These are phyloP conservation scores for Cordyceps javanica DNA, from an alignment of 2,329 filamentous ascomycete species.

Conservation along the genomic window DNA sequence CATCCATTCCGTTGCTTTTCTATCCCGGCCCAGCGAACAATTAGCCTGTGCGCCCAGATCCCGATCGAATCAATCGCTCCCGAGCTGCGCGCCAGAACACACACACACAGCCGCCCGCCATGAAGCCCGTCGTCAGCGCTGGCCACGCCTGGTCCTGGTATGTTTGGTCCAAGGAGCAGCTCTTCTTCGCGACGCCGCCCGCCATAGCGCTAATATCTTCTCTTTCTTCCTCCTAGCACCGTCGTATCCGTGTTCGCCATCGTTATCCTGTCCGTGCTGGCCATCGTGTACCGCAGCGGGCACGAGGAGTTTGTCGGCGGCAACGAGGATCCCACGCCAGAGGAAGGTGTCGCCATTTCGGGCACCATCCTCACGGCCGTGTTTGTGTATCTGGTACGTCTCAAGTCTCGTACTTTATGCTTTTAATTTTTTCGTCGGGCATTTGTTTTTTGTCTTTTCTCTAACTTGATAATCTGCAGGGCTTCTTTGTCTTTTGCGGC, in stretches of 20 bases:
- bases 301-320: slow-evolving; percentile 82
- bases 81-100: too few species aligned
- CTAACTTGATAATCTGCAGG: slow-evolving; percentile 41
- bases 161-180: slow-evolving; percentile 24
- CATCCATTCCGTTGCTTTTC: not conserved
- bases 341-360: slow-evolving; percentile 72
- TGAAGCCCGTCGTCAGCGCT: slow-evolving; percentile 92
- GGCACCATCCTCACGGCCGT: slow-evolving; percentile 83
- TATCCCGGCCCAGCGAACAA: not conserved
- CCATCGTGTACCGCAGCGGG: slow-evolving; percentile 68
- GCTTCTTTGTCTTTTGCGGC: slow-evolving; percentile 86
- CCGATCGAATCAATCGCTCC: not conserved
- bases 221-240: slow-evolving; percentile 50
- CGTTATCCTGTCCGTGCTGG: slow-evolving; percentile 56
- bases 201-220: not conserved
- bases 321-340: slow-evolving; percentile 59
- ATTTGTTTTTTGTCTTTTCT: not conserved
- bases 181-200: not conserved
- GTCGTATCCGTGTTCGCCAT: slow-evolving; percentile 62
- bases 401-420: too few species aligned
- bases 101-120: slow-evolving; percentile 37
- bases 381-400: slow-evolving; percentile 77
- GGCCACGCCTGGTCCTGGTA: slow-evolving; percentile 96
- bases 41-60: not conserved
- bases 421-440: not conserved